phyloP scores from a whole-genome alignment of 1,284 basidiomycete species.

The Malassezia dermatis region DNA sequence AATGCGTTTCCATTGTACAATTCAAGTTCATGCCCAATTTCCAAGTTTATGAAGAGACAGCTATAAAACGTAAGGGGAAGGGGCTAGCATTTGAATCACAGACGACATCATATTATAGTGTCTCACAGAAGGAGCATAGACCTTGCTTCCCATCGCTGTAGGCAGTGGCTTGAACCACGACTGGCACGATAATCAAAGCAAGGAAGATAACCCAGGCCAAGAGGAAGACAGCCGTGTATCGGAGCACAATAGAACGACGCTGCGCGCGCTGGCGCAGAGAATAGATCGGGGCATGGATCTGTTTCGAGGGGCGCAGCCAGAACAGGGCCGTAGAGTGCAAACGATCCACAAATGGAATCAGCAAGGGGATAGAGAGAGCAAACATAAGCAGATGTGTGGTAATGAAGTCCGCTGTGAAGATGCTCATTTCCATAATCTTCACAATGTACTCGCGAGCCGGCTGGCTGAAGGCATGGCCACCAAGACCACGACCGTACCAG shows the following conservation, averaged over 20 bases:
- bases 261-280: slow-evolving; percentile 45
- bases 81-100: not conserved
- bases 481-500: slow-evolving; percentile 46
- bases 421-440: slow-evolving; percentile 47
- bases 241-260: slow-evolving; percentile 49
- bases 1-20: not conserved
- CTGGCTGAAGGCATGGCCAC: slow-evolving; percentile 46
- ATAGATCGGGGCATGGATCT: slow-evolving; percentile 68
- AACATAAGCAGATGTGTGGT: slow-evolving; percentile 43
- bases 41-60: not conserved
- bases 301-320: slow-evolving; percentile 54
- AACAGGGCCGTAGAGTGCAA: slow-evolving; percentile 44
- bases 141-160: slow-evolving; percentile 7
- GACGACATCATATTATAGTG: slow-evolving; percentile 7
- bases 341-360: slow-evolving; percentile 34
- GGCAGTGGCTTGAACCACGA: slow-evolving; percentile 24
- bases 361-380: slow-evolving; percentile 54
- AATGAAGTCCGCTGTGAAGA: slow-evolving; percentile 44
- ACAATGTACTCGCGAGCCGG: slow-evolving; percentile 46
- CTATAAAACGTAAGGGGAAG: not conserved
- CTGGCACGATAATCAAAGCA: slow-evolving; percentile 54
- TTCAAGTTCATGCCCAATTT: not conserved
- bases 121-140: slow-evolving; percentile 11
- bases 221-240: slow-evolving; percentile 72
- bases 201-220: slow-evolving; percentile 64